A percentile compares a stretch with the other conserved stretches of the same genome.
These are phyloP conservation scores for Lipomyces yamanashiensis DNA, from an alignment of 805 yeast species.

Conservation along the genomic window DNA sequence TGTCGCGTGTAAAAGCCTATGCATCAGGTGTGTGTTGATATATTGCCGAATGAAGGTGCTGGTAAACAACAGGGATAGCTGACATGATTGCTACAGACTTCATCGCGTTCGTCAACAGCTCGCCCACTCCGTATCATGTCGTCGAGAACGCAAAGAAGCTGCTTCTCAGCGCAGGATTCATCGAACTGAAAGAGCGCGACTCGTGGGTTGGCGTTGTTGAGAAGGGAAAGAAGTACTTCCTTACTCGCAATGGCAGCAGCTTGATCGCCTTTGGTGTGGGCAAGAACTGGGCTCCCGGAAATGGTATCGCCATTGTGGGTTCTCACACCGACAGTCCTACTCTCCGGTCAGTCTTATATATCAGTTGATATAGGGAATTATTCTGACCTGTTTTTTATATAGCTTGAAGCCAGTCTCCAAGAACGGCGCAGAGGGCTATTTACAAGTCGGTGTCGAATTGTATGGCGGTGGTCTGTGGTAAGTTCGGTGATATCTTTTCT, in stretches of 20 bases:
- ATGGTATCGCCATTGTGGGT: conserved; percentile 86
- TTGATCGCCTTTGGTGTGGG: conserved; percentile 88
- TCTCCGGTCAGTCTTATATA: conserved; percentile 51
- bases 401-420: conserved; percentile 83
- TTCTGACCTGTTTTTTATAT: background rate
- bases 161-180: conserved; percentile 67
- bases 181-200: conserved; percentile 70
- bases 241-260: conserved; percentile 88
- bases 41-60: too few relatives aligned
- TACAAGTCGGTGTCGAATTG: conserved; percentile 89
- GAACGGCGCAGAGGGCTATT: conserved; percentile 70
- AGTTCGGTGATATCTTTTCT: background rate
- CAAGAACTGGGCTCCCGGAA: conserved; percentile 69
- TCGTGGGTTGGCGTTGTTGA: conserved; percentile 65
- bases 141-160: conserved; percentile 66
- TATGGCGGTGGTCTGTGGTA: conserved; percentile 94
- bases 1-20: conserved; percentile 30
- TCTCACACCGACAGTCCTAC: conserved; percentile 97
- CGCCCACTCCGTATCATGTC: conserved; percentile 96
- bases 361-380: background rate
- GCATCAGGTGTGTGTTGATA: conserved; percentile 24
- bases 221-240: conserved; percentile 72
- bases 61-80: too few relatives aligned
- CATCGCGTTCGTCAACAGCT: conserved; percentile 73
- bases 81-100: conserved; percentile 52